phyloP scores from a whole-genome alignment of 257 asterid species.

The Nicotiana tomentosiformis region DNA sequence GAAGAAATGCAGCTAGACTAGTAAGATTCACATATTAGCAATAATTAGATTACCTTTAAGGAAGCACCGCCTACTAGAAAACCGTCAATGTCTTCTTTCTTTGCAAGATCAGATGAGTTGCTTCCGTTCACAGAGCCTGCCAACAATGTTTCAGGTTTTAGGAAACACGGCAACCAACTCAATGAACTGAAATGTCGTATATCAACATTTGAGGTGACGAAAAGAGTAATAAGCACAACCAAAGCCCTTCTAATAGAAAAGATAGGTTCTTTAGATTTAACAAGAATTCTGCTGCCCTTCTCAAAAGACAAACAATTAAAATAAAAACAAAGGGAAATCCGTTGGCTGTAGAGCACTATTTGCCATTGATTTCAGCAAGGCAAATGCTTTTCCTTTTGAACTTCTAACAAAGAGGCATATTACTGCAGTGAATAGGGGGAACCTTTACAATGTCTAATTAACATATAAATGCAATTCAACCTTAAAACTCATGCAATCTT shows the following conservation, averaged over 20 bases:
- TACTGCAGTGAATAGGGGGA: neutral
- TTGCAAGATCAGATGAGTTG: conserved; percentile 16
- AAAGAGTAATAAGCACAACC: neutral
- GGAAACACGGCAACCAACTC: neutral
- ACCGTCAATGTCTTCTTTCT: conserved; percentile 11
- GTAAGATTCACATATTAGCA: neutral
- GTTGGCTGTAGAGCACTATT: neutral
- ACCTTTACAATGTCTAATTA: neutral
- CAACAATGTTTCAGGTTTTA: neutral
- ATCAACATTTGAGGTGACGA: neutral
- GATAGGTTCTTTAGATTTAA: neutral
- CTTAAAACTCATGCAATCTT: neutral
- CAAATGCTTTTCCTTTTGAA: neutral
- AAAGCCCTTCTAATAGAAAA: neutral
- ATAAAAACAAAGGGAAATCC: neutral
- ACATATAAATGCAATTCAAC: conserved; percentile 11
- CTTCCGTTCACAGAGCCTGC: conserved; percentile 44
- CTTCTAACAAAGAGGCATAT: neutral
- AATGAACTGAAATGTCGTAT: neutral
- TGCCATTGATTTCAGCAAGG: neutral
- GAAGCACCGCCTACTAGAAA: conserved; percentile 12
- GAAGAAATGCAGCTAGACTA: neutral
- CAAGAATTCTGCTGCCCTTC: neutral
- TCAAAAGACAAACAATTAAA: neutral
- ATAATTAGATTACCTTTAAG: conserved; percentile 45